Conservation (phyloP, 164 flowering plant species). For the Houttuynia cordata region DNA sequence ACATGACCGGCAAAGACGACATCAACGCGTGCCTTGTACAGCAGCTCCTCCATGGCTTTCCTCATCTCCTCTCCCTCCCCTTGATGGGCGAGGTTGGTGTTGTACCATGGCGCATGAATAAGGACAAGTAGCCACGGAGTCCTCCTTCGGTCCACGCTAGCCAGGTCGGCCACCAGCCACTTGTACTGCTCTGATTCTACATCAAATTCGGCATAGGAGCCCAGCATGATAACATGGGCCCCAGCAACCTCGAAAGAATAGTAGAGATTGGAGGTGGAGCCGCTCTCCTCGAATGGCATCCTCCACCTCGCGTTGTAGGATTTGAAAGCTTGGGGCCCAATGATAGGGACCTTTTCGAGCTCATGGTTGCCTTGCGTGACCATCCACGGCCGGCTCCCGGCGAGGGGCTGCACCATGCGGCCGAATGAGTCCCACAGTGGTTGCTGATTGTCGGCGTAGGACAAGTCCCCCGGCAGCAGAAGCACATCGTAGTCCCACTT, state of each 20-base stretch:
- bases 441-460: slow-evolving; percentile 67
- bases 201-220: slow-evolving; percentile 62
- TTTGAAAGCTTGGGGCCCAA: slow-evolving; percentile 39
- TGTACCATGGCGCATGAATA: slow-evolving; percentile 89
- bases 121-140: slow-evolving; percentile 76
- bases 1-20: slow-evolving; percentile 86
- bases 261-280: slow-evolving; percentile 73
- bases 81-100: slow-evolving; percentile 65
- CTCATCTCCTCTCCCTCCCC: slow-evolving; percentile 89
- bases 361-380: slow-evolving; percentile 86
- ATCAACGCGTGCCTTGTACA: slow-evolving; percentile 61
- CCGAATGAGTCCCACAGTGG: slow-evolving; percentile 85
- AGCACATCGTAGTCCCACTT: slow-evolving; percentile 49
- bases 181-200: slow-evolving; percentile 47
- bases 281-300: slow-evolving; percentile 71
- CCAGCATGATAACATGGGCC: slow-evolving; percentile 66
- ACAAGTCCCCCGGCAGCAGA: slow-evolving; percentile 66
- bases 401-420: slow-evolving; percentile 60
- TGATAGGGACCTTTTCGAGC: slow-evolving; percentile 40
- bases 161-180: slow-evolving; percentile 66
- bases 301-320: slow-evolving; percentile 72
- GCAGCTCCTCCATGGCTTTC: slow-evolving; percentile 52
- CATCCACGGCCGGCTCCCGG: slow-evolving; percentile 87
- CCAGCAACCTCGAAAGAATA: slow-evolving; percentile 78
- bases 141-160: slow-evolving; percentile 30